Percentiles rank a stretch among this genome's conserved stretches.
Conservation (phyloP, 73 alveolate genomes). For the Effrenium voratum region DNA sequence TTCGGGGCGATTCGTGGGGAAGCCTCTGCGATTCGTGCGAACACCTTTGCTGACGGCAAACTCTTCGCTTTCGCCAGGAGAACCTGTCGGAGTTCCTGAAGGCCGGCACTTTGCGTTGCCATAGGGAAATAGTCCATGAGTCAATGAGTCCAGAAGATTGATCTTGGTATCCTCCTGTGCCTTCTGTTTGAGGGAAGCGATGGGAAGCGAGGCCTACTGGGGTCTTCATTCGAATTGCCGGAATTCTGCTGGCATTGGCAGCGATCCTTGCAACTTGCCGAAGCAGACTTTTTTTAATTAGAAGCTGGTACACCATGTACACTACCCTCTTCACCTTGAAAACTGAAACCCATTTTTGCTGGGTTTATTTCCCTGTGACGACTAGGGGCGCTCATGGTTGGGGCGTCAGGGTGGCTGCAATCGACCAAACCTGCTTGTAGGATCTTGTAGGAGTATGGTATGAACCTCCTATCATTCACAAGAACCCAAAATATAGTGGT, state of each 20-base stretch:
- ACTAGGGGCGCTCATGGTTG: too few species aligned
- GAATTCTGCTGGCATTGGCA: background rate
- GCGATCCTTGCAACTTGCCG: constrained; percentile 16
- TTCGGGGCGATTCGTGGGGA: too few species aligned
- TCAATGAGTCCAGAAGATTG: background rate
- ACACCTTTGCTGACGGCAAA: too few species aligned
- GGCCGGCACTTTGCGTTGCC: background rate
- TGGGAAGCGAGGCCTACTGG: constrained; percentile 5
- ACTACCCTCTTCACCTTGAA: too few species aligned
- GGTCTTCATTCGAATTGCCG: constrained; percentile 50
- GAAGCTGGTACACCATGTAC: too few species aligned
- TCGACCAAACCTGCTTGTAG: background rate
- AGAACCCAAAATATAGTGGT: background rate
- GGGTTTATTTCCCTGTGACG: too few species aligned
- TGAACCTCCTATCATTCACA: background rate
- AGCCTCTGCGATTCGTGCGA: too few species aligned
- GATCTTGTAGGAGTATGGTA: background rate
- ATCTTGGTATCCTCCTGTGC: background rate
- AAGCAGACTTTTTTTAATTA: background rate
- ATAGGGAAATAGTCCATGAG: background rate
- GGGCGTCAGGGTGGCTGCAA: too few species aligned
- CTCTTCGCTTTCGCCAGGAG: background rate
- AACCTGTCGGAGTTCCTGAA: background rate
- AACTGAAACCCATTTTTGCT: too few species aligned
- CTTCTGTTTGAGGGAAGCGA: background rate